phyloP scores from a whole-genome alignment of 2,329 filamentous ascomycete species.

The Pleochaeta shiraiana region DNA sequence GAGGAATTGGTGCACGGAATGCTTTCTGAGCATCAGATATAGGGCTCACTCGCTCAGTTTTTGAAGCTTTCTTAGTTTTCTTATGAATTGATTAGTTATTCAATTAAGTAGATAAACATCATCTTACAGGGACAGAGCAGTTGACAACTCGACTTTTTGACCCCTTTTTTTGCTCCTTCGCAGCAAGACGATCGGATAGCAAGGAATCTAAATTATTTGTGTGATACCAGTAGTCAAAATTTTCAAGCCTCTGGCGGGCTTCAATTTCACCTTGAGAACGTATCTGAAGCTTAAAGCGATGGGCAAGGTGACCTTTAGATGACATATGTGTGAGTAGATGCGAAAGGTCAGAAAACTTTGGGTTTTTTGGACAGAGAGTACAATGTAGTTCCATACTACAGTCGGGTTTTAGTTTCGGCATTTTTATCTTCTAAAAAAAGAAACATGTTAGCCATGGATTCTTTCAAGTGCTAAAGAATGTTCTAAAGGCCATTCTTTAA shows the following conservation, averaged over 20 bases:
- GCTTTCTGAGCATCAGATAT: background rate
- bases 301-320: slow-evolving; percentile 77
- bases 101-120: background rate
- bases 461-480: too few relatives aligned
- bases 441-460: background rate
- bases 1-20: slow-evolving; percentile 16
- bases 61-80: background rate
- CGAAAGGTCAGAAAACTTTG: slow-evolving; percentile 72
- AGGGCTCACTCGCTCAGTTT: background rate
- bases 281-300: slow-evolving; percentile 64
- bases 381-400: slow-evolving; percentile 46
- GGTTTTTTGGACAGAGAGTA: slow-evolving; percentile 60
- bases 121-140: slow-evolving; percentile 7
- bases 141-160: slow-evolving; percentile 2
- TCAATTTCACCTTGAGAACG: slow-evolving; percentile 41
- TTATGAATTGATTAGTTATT: background rate
- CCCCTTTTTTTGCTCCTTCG: slow-evolving; percentile 46
- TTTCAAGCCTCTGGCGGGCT: slow-evolving; percentile 38
- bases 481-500: background rate
- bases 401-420: slow-evolving; percentile 11
- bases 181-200: slow-evolving; percentile 54
- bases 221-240: slow-evolving; percentile 62
- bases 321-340: slow-evolving; percentile 82
- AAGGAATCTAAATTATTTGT: slow-evolving; percentile 47
- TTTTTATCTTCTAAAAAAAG: slow-evolving; percentile 5